Evolutionary conservation across 2,329 filamentous ascomycete genomes (phyloP).

Genomic region (Diaporthe citriasiana): DNA sequence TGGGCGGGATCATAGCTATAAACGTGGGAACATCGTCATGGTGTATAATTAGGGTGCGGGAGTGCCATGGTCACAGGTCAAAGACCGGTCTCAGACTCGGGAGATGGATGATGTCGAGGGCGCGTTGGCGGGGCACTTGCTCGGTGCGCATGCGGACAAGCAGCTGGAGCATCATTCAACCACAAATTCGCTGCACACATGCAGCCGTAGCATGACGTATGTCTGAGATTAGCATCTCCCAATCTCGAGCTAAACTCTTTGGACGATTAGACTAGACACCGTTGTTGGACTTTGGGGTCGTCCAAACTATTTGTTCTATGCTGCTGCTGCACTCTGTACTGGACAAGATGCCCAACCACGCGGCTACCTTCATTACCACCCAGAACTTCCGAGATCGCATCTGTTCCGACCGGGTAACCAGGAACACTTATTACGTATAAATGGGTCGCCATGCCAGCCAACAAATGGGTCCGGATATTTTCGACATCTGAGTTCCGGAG

Average conservation of each 20-base stretch:
- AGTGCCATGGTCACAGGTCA: slow-evolving; percentile 25
- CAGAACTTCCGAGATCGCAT: background rate
- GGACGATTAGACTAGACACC: background rate
- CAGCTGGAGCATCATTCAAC: slow-evolving; percentile 21
- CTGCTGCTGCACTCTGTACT: background rate
- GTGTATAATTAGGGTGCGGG: slow-evolving; percentile 25
- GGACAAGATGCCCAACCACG: too few relatives aligned
- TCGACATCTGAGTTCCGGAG: background rate
- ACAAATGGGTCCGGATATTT: background rate
- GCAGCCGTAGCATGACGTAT: slow-evolving; percentile 47
- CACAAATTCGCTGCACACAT: slow-evolving; percentile 9
- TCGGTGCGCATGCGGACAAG: background rate
- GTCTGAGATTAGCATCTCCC: slow-evolving; percentile 16
- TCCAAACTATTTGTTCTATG: background rate
- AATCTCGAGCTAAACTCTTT: slow-evolving; percentile 24
- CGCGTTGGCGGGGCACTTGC: slow-evolving; percentile 34
- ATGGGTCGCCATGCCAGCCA: background rate
- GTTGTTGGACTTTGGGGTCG: background rate
- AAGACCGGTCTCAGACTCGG: slow-evolving; percentile 12
- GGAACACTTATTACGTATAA: background rate
- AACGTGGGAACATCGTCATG: slow-evolving; percentile 24
- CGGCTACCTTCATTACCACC: too few relatives aligned
- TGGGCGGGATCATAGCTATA: slow-evolving; percentile 11
- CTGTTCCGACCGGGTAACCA: background rate
- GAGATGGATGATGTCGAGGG: slow-evolving; percentile 22